Evolutionary conservation across 2,329 filamentous ascomycete genomes (phyloP).

Genomic region (Ceratocystis cubensis): DNA sequence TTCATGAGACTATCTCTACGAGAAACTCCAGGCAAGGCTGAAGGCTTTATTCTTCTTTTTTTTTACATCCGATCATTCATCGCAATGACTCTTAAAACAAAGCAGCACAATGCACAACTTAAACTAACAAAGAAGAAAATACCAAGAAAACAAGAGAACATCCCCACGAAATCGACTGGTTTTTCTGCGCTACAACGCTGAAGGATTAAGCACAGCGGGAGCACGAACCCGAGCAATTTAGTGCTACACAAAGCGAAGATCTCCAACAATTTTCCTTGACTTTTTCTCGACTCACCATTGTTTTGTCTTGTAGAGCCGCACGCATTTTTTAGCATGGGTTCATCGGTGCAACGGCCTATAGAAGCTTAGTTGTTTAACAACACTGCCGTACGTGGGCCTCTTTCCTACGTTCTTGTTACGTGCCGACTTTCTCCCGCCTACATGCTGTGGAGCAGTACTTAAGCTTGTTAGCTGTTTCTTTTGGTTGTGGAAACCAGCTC

Average conservation of each 20-base stretch:
- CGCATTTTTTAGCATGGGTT: neutral
- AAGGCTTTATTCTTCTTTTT: too few species aligned
- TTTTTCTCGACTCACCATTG: neutral
- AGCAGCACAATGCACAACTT: too few species aligned
- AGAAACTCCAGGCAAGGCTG: neutral
- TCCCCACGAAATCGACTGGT: neutral
- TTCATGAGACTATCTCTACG: neutral
- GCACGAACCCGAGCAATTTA: slow-evolving; percentile 8
- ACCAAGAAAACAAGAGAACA: neutral
- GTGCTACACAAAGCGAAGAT: neutral
- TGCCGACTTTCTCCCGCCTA: neutral
- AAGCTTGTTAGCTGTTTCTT: neutral
- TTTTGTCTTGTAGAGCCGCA: neutral
- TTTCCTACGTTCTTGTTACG: neutral
- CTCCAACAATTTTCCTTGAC: neutral
- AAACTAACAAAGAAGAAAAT: neutral
- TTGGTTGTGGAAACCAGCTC: neutral
- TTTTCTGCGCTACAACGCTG: neutral
- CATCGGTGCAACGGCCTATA: neutral
- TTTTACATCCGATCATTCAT: too few species aligned
- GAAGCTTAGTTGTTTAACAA: neutral
- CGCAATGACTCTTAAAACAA: too few species aligned
- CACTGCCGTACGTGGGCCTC: neutral
- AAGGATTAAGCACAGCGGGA: slow-evolving; percentile 5
- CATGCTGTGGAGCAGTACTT: neutral